Base-by-base conservation (phyloP, 2,329 filamentous ascomycete genomes). In the Stagonosporopsis cucurbitacearum region DNA sequence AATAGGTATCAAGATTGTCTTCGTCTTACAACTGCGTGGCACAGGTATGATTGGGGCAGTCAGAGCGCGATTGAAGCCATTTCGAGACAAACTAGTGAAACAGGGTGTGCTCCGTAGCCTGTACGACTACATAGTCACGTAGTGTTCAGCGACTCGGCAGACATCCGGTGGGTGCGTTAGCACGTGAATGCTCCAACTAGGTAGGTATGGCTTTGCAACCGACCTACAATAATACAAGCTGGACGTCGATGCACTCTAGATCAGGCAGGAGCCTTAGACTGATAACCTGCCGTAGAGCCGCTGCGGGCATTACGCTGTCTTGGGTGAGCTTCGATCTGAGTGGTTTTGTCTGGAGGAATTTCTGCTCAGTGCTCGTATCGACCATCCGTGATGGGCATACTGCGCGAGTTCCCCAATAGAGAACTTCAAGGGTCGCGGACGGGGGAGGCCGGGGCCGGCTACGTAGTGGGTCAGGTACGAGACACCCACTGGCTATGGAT, bases 351-450 rank as follows among this genome's bases (percentile, higher is more conserved):
- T 50, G 53, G 47, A 50, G 42, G 35, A 36, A 41, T 26, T 28
- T 32, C 13, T 35, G 30, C 20, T 35, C 22, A 22, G 17, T 20
- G 33, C 36, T 55, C 41, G 47, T 42, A 43, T 50, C 47, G 46
- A 56, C 17, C 47, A 7, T n/a, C 25, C 37, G n/a, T 37, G 23
- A 50, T 56, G 28, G 44, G 20, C 22, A 48, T 39, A 13, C 28
- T 35, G 45, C 30, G 17, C 35, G 17, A 43, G 35, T 45, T 17
- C 47, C 42, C 43, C 47, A 39, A 51, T 51, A 36, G 42, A 56
- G 47, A 56, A 56, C 36, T 48, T 35, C 47, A 56, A 56, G 53
- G 52, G 47, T 56, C 53, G 53, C 53, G 47, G 53, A 56, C 36
- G 42, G 42, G 53, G 30, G 30, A 42, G 19, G 45, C 42, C 23